Conservation (phyloP, 179 eudicot genomes). For the Dionaea muscipula region DNA sequence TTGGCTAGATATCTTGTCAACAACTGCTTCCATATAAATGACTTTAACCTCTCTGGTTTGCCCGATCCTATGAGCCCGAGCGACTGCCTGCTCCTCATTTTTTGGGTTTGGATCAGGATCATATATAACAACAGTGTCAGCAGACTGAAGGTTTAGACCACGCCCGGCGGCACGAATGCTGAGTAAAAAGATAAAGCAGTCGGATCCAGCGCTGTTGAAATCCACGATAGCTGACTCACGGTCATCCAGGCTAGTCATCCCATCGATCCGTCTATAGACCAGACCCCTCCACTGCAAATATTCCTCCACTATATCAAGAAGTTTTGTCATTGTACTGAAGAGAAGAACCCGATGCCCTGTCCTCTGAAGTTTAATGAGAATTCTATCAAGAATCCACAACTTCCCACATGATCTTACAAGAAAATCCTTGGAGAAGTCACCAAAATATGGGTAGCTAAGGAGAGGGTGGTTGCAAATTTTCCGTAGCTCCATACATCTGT, state of each 20-base stretch:
- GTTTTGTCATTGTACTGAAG: slow-evolving; percentile 98
- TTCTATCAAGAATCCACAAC: slow-evolving; percentile 79
- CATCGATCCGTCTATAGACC: slow-evolving; percentile 86
- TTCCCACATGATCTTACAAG: slow-evolving; percentile 96
- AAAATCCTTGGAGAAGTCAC: slow-evolving; percentile 75
- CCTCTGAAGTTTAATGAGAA: slow-evolving; percentile 85
- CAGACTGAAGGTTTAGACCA: slow-evolving; percentile 89
- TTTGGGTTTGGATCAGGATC: slow-evolving; percentile 99
- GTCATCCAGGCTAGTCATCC: slow-evolving; percentile 89
- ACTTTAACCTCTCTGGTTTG: slow-evolving; percentile 98
- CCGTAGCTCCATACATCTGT: slow-evolving; percentile 93
- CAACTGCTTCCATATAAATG: slow-evolving; percentile 95
- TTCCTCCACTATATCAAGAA: slow-evolving; percentile 85
- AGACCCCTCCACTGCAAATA: slow-evolving; percentile 92
- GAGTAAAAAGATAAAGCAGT: slow-evolving; percentile 88
- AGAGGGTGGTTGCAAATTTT: slow-evolving; percentile 95
- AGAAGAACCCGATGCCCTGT: slow-evolving; percentile 97
- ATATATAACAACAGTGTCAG: slow-evolving; percentile 91
- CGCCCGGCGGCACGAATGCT: slow-evolving; percentile 99
- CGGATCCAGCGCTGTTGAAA: slow-evolving; percentile 62
- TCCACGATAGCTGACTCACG: slow-evolving; percentile 95
- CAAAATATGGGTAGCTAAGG: slow-evolving; percentile 76
- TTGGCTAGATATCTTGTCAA: slow-evolving; percentile 75
- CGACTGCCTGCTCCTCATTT: slow-evolving; percentile 99
- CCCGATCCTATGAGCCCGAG: slow-evolving; percentile 97